Base-by-base conservation (phyloP, 164 flowering plant genomes). In the Malania oleifera region DNA sequence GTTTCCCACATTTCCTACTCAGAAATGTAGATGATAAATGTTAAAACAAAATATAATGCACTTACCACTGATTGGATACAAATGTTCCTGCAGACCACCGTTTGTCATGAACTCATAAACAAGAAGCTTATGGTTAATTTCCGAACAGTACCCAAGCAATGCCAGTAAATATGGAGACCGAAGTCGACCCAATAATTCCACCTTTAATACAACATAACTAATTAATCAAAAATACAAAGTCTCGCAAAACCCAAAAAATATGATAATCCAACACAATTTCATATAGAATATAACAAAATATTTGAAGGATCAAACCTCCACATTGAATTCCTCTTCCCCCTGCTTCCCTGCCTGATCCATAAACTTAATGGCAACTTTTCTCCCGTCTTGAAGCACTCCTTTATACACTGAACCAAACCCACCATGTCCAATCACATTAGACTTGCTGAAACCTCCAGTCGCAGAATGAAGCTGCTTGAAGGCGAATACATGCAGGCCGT, bases 401-500 rank as follows among this genome's bases (percentile, higher is more conserved):
- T 83, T 74, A 64, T 88, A 95, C 7, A 95, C 99, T 1, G 73
- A 72, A 26, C 97, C 97, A 62, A 95, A 95, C 11, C 87, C 86
- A 52, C 99, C 97, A 66, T 86, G 95, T 1, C 99, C 97, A 66
- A 93, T 75, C 52, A 88, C 81, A 77, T 91, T 85, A 8, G 82
- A 72, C 76, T 88, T 88, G 65, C 89, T 78, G 51, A 95, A 95
- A 13, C 97, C 93, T 59, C 91, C 79, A 19, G 96, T 86, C 6
- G 95, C 97, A 5, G 88, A 77, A 66, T 90, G 87, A 15, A 93
- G 77, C 77, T 93, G 96, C 85, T 93, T 93, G 76, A 82, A 90
- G 13, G 84, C 81, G 67, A 90, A 93, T 46, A 82, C 80, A 50
- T 82, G 87, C 54, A 85, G 72, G 7, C 96, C 96, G 37, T 67